A percentile compares a stretch with the other conserved stretches of the same genome.
These are phyloP conservation scores for Amanita pseudoporphyria DNA, from an alignment of 768 basidiomycete genomes.

Conservation along the genomic window DNA sequence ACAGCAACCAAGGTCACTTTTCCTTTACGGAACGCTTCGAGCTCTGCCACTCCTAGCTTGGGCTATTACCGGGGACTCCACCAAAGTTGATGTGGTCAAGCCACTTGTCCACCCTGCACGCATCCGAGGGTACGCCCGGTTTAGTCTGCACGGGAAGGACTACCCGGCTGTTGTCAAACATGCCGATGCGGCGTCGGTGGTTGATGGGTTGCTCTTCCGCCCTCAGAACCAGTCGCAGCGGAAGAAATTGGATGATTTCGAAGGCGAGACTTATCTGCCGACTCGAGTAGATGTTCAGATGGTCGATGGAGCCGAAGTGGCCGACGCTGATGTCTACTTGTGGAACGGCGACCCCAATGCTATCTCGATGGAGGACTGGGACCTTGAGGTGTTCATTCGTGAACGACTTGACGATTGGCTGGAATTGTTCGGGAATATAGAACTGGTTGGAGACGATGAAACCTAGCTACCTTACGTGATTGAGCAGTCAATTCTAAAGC, in stretches of 20 bases:
- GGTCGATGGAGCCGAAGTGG: neutral
- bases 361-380: neutral
- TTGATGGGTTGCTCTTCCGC: constrained; percentile 14
- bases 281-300: neutral
- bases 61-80: constrained; percentile 14
- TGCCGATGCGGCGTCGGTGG: constrained; percentile 8
- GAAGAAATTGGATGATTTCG: constrained; percentile 15
- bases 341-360: neutral
- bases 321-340: neutral
- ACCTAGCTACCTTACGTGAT: too few relatives aligned
- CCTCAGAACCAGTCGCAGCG: constrained; percentile 13
- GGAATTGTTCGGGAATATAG: neutral
- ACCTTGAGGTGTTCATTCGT: neutral
- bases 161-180: constrained; percentile 7
- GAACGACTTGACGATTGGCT: constrained; percentile 5
- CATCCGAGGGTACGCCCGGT: constrained; percentile 7
- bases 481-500: too few relatives aligned
- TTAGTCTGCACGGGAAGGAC: constrained; percentile 11
- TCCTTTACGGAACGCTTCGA: constrained; percentile 13
- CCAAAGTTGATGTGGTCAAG: constrained; percentile 9
- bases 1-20: constrained; percentile 11
- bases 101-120: constrained; percentile 9
- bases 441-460: constrained; percentile 5
- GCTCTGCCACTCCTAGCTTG: constrained; percentile 15
- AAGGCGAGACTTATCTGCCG: constrained; percentile 13